These are phyloP conservation scores for Triticum timopheevii DNA, from an alignment of 176 grass and related monocot species.

Conservation along the genomic window DNA sequence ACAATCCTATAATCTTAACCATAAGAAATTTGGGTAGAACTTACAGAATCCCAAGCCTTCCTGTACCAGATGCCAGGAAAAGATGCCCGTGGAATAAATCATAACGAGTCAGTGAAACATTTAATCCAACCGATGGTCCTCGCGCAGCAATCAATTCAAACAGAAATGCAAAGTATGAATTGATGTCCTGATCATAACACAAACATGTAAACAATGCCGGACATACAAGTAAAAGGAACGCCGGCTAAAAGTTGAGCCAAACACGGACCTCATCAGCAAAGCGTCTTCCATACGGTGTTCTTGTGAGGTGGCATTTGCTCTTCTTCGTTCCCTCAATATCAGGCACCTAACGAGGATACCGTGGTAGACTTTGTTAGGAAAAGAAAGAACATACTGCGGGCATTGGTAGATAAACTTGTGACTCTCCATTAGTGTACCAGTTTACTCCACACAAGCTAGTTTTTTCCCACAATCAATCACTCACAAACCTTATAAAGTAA, in stretches of 20 bases:
- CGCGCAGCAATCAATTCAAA: constrained; percentile 75
- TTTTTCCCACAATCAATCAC: too few species aligned
- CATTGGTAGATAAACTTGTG: too few species aligned
- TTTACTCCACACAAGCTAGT: too few species aligned
- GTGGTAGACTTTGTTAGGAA: not conserved
- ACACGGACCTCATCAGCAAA: constrained; percentile 53
- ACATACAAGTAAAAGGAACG: not conserved
- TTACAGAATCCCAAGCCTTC: constrained; percentile 91
- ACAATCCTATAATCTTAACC: too few species aligned
- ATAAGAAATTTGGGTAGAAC: constrained; percentile 15
- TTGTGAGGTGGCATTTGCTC: constrained; percentile 84
- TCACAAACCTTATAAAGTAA: too few species aligned
- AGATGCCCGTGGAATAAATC: constrained; percentile 93
- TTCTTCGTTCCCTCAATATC: constrained; percentile 57
- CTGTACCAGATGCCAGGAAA: constrained; percentile 67
- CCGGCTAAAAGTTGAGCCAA: not conserved
- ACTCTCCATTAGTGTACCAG: too few species aligned
- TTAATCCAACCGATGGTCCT: constrained; percentile 72
- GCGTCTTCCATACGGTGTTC: constrained; percentile 68
- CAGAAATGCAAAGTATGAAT: constrained; percentile 79
- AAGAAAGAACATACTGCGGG: not conserved
- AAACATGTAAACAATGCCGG: not conserved
- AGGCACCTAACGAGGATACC: constrained; percentile 56
- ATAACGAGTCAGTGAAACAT: constrained; percentile 67
- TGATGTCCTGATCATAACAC: constrained; percentile 65